Base-by-base conservation (phyloP, 371 early-diverging fungal genomes). In the Synchytrium microbalum region DNA sequence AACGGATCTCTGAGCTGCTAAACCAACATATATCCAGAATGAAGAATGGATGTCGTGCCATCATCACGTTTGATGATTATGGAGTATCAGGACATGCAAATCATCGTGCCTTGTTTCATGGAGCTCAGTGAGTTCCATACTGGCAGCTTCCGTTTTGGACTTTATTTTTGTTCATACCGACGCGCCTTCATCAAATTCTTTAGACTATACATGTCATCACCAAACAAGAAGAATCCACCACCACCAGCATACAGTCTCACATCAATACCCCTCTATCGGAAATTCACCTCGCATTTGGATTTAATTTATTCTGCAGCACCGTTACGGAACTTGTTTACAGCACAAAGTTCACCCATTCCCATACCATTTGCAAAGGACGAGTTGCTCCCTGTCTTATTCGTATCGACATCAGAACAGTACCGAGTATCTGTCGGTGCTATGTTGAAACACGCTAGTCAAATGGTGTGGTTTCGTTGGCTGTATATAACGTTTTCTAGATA, bases 391-490 rank as follows among this genome's bases (percentile, higher is more conserved):
- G 82, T 13, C 53, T 84, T 65, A 80, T 83, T 70, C 73, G 13
- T 57, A 13, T 16, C 27, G 13, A 26, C 57, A 16, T 28, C 57
- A 85, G 14, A 73, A 82, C 1, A 78, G 83, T 16, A 59, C 66
- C 14, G 78, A 79, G 0, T 81, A 32, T 78, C 79, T 1, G 72
- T 81, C 59, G 75, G 74, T 58, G 95, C 95, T 8, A 98, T 98
- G 98, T 73, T 80, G 32, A 77, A 83, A 69, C 98, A 98, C 69
- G 73, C 70, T 58, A 85, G 83, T 56, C 98, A 99, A 77, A 71
- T 97, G 69, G 88, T 92, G 16, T 98, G 98, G 98, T 99, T 94
- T 79, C 79, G 99, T 30, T 87, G 89, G 75, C 71, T 98, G 26
- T 98, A 95, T 75, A 81, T 97, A 54, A 70, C 88, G 14, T 91